Evolutionary conservation across 1,139 yeast genomes (phyloP), one percentile per base, ranked within the genome.

Genomic region (Lodderomyces margitis): DNA sequence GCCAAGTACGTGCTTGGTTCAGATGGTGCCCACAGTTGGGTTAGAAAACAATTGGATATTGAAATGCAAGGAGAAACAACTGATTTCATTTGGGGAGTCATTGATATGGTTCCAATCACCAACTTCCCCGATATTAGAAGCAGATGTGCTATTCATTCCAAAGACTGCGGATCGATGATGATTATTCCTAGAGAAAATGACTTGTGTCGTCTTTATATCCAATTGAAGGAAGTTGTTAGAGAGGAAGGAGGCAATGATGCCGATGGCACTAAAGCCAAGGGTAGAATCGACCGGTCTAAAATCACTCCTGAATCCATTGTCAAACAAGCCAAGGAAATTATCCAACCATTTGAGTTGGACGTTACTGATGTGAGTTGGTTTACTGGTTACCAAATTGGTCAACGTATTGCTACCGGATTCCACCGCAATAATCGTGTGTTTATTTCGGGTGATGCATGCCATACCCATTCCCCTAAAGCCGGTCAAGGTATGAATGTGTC

Each of bases 21-120:
- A 37, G 70, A 65, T 46, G 70, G 70, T 37, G 70, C 70, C 14
- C 69, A 64, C 43, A 59, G 66, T 12, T 61, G 66, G 64, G 67
- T 62, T 28, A 50, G 70, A 38, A 58, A 58, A 39, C 57, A 56
- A 41, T 48, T 48, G 35, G 49, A 46, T 3, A 48, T 48, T 40
- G 50, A 45, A 19, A 61, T 64, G 63, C 58, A 57, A 37, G 70
- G 70, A 27, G 70, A 65, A 39, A 51, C 61, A 7, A 61, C 70
- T 20, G 70, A 64, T 49, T 59, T 52, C 36, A 57, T 63, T 25
- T 64, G 70, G 70, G 70, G 69, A 23, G 70, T 65, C 14, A 47
- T 65, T 38, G 70, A 64, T 46, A 57, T 62, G 37, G 63, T 60
- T 39, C 66, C 67, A 23, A 48, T 59, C 31, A 65, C 70, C 6